phyloP scores from a whole-genome alignment of 306 rosid species.

The Rubus parviflorus region DNA sequence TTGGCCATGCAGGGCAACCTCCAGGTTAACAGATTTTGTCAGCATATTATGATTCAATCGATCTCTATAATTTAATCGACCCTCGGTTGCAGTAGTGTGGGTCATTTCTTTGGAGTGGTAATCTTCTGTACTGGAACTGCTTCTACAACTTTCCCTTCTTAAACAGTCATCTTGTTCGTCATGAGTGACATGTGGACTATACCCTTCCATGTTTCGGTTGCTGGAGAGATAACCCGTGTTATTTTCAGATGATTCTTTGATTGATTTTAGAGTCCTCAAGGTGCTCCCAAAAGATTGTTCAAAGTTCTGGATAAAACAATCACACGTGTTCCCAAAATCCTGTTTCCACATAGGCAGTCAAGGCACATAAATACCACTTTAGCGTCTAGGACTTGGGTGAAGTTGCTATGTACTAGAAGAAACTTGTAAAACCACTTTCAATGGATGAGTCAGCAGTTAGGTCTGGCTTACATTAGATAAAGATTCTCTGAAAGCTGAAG shows the following conservation, averaged over 20 bases:
- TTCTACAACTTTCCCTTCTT: constrained; percentile 31
- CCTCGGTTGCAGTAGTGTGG: constrained; percentile 15
- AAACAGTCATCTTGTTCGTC: constrained; percentile 22
- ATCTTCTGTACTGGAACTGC: constrained; percentile 34
- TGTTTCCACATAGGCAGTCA: constrained; percentile 45
- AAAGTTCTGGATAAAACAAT: constrained; percentile 68
- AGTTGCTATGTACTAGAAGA: constrained; percentile 28
- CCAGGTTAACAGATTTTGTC: constrained; percentile 37
- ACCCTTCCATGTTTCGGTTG: constrained; percentile 27
- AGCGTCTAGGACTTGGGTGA: constrained; percentile 39
- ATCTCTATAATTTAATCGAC: constrained; percentile 35
- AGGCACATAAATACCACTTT: constrained; percentile 34
- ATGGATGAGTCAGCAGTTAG: constrained; percentile 38
- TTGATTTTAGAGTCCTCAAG: constrained; percentile 65
- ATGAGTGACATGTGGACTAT: constrained; percentile 28
- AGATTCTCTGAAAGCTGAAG: constrained; percentile 80
- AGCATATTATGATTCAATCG: constrained; percentile 36
- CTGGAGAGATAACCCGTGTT: constrained; percentile 29
- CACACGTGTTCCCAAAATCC: constrained; percentile 77
- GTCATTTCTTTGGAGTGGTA: constrained; percentile 28
- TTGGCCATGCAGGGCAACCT: constrained; percentile 42
- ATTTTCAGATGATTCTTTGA: constrained; percentile 49
- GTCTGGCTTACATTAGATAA: constrained; percentile 81
- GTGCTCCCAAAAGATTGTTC: constrained; percentile 83
- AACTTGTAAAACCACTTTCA: constrained; percentile 41